Evolutionary conservation across 2,329 filamentous ascomycete species (phyloP), one percentile per base, ranked within the genome.

Genomic region (Alternaria triticina): DNA sequence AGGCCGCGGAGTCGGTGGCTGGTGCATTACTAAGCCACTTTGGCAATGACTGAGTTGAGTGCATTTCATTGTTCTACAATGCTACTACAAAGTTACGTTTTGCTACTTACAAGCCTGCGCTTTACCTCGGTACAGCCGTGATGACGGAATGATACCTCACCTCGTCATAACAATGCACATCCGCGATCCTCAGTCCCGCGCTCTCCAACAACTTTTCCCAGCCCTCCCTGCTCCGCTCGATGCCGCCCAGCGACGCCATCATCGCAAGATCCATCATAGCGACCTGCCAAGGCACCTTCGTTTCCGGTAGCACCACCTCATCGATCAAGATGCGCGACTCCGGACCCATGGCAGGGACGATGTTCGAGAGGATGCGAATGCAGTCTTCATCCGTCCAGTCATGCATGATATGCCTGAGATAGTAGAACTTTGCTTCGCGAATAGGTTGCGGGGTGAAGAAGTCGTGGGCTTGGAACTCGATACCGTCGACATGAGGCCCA

Each of bases 401-500:
- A 54, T 80, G 77, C 54, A 79, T 58, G 13, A 80, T 73, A 51
- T 74, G 70, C 12, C 72, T 65, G 8, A 79, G 59, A 36, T 78
- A 76, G 59, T 79, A 79, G 23, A 77, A 74, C 36, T 76, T 76
- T 3, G 76, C 77, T 9, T 66, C 71, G 9, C 69, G 66, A 40
- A 77, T 58, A 1, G 71, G 66, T 27, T 80, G 77, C 3, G 64
- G 57, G 1, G 57, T 70, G 62, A 79, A 79, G 68, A 79, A 80
- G 47, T 79, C 75, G 23, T 79, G 71, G 11, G 60, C 61, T 36
- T 70, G 56, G 25, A 79, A 79, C 17, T 75, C 72, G 12, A 77
- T 65, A 4, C 73, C 73, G 9, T 69, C 62, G 13, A 68, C 43
- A 6, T 47, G 10, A 5, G 65, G 59, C 5, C 67, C 67, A 22